Evolutionary conservation across 2,329 filamentous ascomycete species (phyloP), one percentile per base, ranked within the genome.

Genomic region (Dactylellina parvicollis): DNA sequence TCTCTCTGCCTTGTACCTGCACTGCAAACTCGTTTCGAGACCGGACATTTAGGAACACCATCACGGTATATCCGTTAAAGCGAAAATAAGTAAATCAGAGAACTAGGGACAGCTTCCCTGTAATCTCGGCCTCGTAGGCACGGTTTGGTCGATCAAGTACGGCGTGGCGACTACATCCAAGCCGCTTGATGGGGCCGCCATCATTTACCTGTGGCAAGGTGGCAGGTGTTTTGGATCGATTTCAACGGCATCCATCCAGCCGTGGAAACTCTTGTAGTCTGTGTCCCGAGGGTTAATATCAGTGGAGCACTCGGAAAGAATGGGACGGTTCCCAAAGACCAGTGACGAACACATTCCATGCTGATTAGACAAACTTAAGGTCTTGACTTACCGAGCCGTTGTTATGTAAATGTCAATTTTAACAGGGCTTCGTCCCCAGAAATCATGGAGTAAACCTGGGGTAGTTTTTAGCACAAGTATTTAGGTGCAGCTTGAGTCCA

Each of bases 401-500:
- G 57, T 49, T 49, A 64, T 59, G 24, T 64, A 12, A 56, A 40
- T 56, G 32, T 60, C 34, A 40, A 52, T n/a, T n/a, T n/a, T n/a
- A n/a, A 28, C 66, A 72, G 59, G 66, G 66, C 59, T 28, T 46
- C 52, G 30, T 62, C 66, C 66, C 66, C 52, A 62, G 59, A 64
- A 70, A 59, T 44, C 46, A 64, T 64, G 59, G 52, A 65, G 59
- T 59, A 72, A 72, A 72, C 59, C 67, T 72, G 67, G 67, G 67
- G 67, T 72, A 72, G 50, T 10, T 57, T 26, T 56, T 36, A 62
- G 57, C 38, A 56, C 32, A 30, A 50, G 52, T 44, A 57, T 64
- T 57, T 60, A 60, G 52, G 52, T 72, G 54, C 56, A 65, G 22
- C 52, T 50, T 47, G 42, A 34, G 36, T 18, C 66, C 65, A 54